Base-by-base conservation (phyloP, 352 stramenopile species). In the Pythium aquatile region DNA sequence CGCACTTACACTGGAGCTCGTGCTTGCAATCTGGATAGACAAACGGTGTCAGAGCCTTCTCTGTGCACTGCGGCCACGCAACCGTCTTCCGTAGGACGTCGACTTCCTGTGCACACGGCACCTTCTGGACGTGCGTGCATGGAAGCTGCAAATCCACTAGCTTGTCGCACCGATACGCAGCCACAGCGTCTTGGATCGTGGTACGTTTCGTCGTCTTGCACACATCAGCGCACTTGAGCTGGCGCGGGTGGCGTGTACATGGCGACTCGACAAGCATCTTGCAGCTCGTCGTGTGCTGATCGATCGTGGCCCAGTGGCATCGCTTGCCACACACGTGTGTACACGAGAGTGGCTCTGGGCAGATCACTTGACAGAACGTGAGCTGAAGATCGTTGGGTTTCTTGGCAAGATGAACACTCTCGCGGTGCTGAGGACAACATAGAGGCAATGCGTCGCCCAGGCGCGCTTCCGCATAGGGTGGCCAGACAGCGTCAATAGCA, bases 21-120 rank as follows among this genome's bases (percentile, higher is more conserved):
- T 94, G 87, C 54, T 88, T 89, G 61, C 87, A 96, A 17, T 78
- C 75, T 1, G 78, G 64, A 54, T 94, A 92, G 2, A 92, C 62
- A 54, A 75, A 94, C 9, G 87, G 87, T 2, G 69, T 64, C 33
- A 90, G 76, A 1, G 85, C 74, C 54, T 78, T 58, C 55, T 88
- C 74, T 5, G 70, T 83, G 59, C 87, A 96, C 16, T 54, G 46
- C 0, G 85, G 85, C 71, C 82, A 93, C 0, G 35, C 29, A 6
- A 28, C 35, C 7, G 48, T 64, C 13, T 68, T 65, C 11, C 72
- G 37, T 28, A 78, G 42, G 55, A 94, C 78, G 8, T 83, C 65
- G 30, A 59, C 63, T 57, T 89, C 72, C 2, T 68, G 26, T 8
- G 74, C 74, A 58, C 87, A 94, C 2, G 67, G 56, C 58, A 93